Evolutionary conservation across 441 rosid genomes (phyloP).

Genomic region (Mallotus japonicus): DNA sequence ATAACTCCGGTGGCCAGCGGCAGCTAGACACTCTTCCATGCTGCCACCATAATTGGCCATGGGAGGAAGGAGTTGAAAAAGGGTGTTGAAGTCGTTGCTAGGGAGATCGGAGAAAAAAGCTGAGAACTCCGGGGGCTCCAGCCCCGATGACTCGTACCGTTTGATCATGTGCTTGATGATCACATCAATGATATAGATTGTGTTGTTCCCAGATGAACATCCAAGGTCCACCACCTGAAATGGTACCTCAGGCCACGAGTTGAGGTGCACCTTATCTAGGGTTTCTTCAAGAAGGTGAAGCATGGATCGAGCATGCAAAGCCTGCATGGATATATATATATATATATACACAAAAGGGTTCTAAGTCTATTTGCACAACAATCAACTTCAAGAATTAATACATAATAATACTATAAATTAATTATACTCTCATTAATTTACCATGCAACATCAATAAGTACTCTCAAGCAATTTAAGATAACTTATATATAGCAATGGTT

Average conservation of each 20-base stretch:
- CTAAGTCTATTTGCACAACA: too few relatives aligned
- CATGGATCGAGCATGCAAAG: conserved; percentile 81
- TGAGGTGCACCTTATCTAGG: conserved; percentile 62
- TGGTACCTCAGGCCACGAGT: conserved; percentile 40
- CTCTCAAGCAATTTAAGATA: too few relatives aligned
- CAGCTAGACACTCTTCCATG: conserved; percentile 81
- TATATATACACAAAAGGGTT: too few relatives aligned
- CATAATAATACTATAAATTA: too few relatives aligned
- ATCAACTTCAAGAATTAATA: too few relatives aligned
- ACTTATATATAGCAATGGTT: too few relatives aligned
- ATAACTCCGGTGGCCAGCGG: conserved; percentile 65
- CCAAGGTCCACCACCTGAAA: conserved; percentile 83
- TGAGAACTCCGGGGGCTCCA: conserved; percentile 67
- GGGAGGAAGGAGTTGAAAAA: conserved; percentile 88
- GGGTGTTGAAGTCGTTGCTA: conserved; percentile 89
- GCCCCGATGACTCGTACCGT: conserved; percentile 54
- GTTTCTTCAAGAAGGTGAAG: conserved; percentile 79
- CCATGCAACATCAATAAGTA: too few relatives aligned
- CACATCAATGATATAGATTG: conserved; percentile 55
- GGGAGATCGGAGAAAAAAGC: conserved; percentile 92
- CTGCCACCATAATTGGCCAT: conserved; percentile 50
- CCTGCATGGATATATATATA: conserved; percentile 40
- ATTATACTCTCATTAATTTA: too few relatives aligned
- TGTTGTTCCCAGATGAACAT: conserved; percentile 75
- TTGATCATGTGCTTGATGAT: conserved; percentile 79